A percentile compares a stretch with the other conserved stretches of the same genome.
These are phyloP conservation scores for Rhodocollybia butyracea DNA, from an alignment of 768 basidiomycete species.

Conservation along the genomic window DNA sequence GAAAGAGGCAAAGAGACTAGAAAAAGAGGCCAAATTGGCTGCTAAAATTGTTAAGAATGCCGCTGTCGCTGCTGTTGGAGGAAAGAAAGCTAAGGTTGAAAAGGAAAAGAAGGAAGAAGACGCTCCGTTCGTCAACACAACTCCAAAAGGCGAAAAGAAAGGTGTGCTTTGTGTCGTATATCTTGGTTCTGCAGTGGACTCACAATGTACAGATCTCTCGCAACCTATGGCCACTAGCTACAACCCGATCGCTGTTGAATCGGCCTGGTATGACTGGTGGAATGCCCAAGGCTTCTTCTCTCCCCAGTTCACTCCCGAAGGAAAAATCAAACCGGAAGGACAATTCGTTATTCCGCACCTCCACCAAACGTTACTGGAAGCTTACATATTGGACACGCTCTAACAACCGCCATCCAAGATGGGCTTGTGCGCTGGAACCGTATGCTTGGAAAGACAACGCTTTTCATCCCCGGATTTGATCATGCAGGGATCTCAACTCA, in stretches of 20 bases:
- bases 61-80: conserved; percentile 31
- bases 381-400: conserved; percentile 92
- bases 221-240: conserved; percentile 90
- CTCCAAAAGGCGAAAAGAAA: conserved; percentile 91
- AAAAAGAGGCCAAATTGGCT: conserved; percentile 76
- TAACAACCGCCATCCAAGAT: conserved; percentile 92
- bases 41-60: conserved; percentile 60
- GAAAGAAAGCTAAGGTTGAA: conserved; percentile 70
- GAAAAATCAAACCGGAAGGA: conserved; percentile 58
- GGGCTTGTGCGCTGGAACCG: conserved; percentile 91
- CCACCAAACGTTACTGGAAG: conserved; percentile 97
- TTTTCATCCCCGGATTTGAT: conserved; percentile 94
- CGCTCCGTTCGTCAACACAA: conserved; percentile 80
- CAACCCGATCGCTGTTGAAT: conserved; percentile 91
- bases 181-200: neutral
- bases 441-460: conserved; percentile 88
- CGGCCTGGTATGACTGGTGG: conserved; percentile 99
- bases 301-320: conserved; percentile 59
- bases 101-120: conserved; percentile 73
- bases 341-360: conserved; percentile 86
- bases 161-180: conserved; percentile 42
- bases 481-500: conserved; percentile 99
- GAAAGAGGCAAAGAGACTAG: conserved; percentile 80
- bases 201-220: conserved; percentile 59
- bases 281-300: conserved; percentile 85